Evolutionary conservation across 208 protist species (phyloP).

Genomic region (Trypanosoma conorhini): DNA sequence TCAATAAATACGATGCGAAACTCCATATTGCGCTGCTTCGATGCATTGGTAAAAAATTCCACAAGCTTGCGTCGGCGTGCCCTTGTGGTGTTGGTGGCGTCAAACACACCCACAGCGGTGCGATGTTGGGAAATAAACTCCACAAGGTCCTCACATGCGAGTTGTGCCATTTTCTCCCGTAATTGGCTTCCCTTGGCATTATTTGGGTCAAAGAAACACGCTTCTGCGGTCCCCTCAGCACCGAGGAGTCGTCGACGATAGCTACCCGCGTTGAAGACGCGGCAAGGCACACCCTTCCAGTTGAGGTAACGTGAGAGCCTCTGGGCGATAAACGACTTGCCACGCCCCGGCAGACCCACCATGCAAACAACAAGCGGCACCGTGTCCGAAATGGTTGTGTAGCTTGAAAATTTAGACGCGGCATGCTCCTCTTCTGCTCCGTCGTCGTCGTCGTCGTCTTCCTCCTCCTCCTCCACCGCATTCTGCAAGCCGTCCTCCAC

Average conservation of each 20-base stretch:
- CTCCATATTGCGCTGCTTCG: slow-evolving; percentile 37
- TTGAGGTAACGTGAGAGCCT: slow-evolving; percentile 89
- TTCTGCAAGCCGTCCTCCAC: not conserved
- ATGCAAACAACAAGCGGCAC: slow-evolving; percentile 88
- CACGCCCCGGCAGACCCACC: slow-evolving; percentile 86
- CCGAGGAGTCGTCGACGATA: slow-evolving; percentile 86
- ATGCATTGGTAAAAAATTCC: slow-evolving; percentile 58
- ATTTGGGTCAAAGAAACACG: slow-evolving; percentile 80
- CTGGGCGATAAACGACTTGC: slow-evolving; percentile 88
- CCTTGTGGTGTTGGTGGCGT: slow-evolving; percentile 92
- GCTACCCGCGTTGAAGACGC: slow-evolving; percentile 90
- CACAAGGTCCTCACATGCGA: slow-evolving; percentile 83
- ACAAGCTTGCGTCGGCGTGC: slow-evolving; percentile 63
- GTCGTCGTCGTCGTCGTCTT: not conserved
- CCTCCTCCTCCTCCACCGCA: slow-evolving; percentile 4
- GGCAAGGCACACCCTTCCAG: slow-evolving; percentile 89
- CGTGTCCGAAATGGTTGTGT: slow-evolving; percentile 77
- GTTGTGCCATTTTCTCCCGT: slow-evolving; percentile 85
- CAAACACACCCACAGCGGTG: slow-evolving; percentile 86
- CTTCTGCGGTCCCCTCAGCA: slow-evolving; percentile 58
- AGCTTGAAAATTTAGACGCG: slow-evolving; percentile 50
- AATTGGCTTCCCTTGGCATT: slow-evolving; percentile 68
- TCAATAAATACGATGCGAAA: slow-evolving; percentile 91
- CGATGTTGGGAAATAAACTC: slow-evolving; percentile 69
- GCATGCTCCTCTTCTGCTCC: slow-evolving; percentile 6